Base-by-base conservation (phyloP, 805 yeast genomes). In the Metschnikowia matae region DNA sequence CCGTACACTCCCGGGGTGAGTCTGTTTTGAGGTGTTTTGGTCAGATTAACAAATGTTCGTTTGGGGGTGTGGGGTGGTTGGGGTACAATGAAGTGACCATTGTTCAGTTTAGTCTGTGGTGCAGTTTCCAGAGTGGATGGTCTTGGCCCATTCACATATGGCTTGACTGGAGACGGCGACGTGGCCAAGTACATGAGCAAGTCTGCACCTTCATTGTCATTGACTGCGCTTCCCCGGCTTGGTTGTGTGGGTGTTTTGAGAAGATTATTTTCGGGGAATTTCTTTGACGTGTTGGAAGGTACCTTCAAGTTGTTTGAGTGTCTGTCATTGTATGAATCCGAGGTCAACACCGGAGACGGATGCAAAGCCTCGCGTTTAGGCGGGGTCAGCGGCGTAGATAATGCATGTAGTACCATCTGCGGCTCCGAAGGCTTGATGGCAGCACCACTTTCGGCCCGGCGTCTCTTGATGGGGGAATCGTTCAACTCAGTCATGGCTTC, bases 121-220 rank as follows among this genome's bases (percentile, higher is more conserved):
- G 15, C 33, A 14, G 17, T 34, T 6, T 44, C 46, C 26, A 41
- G 4, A 1, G 41, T 20, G 2, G 53, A 36, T 13, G 54, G 48
- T 14, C 69, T 62, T 7, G 77, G 74, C 3, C 75, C 69, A 52
- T 59, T 61, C 8, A 52, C 49, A 29, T 62, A 62, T 8, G 74
- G 71, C 49, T 71, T 71, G 48, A 81, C 80, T 1, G 87, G 87
- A 0, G 87, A 80, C 1, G 96, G 96, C 7, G 94, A 86, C 6
- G 91, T 85, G 2, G 96, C 95, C 57, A 89, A 71, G 65, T 81
- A 89, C 81, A 89, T 79, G 54, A 89, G 75, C 53, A 89, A 69
- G 63, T 85, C 92, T 1, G 95, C 96, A 13, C 95, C 96, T 66
- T 87, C 94, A 33, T 68, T 68, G 54, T 74, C 76, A 44, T 69